Percentiles rank a stretch among this genome's conserved stretches.
Evolutionary conservation across 139 green algal genomes (phyloP).

Genomic region (Diplosphaera chodatii): DNA sequence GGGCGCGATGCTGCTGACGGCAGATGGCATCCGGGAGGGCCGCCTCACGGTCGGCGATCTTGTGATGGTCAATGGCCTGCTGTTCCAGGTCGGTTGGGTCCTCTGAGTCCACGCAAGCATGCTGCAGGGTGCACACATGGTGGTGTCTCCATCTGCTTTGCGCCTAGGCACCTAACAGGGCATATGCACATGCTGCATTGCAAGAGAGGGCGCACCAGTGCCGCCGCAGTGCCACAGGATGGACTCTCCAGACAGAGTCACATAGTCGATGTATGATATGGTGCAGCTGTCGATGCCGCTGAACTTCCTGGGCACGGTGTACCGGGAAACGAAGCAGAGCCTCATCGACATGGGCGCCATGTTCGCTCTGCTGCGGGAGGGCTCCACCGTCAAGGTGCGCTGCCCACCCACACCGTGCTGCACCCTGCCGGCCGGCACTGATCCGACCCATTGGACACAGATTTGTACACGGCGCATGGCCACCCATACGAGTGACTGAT

Average conservation of each 20-base stretch:
- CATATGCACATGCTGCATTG: too few species aligned
- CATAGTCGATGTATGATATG: background rate
- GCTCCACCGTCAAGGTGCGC: background rate
- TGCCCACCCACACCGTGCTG: too few species aligned
- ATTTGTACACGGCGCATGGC: too few species aligned
- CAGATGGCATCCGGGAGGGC: slow-evolving; percentile 55
- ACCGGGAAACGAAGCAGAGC: slow-evolving; percentile 90
- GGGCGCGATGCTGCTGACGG: slow-evolving; percentile 71
- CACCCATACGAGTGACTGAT: too few species aligned
- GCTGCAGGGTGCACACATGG: too few species aligned
- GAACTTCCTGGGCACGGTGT: slow-evolving; percentile 97
- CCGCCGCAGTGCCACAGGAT: background rate
- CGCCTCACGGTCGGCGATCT: slow-evolving; percentile 81
- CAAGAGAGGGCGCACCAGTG: too few species aligned
- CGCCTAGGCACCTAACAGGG: too few species aligned
- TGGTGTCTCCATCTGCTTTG: too few species aligned
- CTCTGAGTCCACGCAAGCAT: too few species aligned
- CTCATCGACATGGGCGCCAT: slow-evolving; percentile 96
- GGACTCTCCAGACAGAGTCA: background rate
- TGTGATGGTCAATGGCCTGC: slow-evolving; percentile 96
- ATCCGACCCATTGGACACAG: too few species aligned
- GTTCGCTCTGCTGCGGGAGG: slow-evolving; percentile 75
- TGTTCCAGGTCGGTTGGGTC: slow-evolving; percentile 90
- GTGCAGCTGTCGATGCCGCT: slow-evolving; percentile 89
- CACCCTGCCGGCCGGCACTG: too few species aligned